Conservation (phyloP, 2,329 filamentous ascomycete genomes). For the Cladophialophora psammophila region DNA sequence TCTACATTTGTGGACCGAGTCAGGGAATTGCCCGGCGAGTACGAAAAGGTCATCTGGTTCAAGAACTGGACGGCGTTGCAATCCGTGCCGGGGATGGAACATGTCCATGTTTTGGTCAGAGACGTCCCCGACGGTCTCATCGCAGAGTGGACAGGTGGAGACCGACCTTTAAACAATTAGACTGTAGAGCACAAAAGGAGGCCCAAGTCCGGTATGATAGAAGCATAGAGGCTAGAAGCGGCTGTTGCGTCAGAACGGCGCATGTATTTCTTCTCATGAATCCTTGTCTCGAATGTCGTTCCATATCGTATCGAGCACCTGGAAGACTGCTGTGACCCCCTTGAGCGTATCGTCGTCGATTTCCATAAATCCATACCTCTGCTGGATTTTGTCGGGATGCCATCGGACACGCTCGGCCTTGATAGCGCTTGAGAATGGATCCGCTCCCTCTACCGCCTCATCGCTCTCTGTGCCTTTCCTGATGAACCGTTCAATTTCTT, state of each 20-base stretch:
- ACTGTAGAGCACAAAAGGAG: not conserved
- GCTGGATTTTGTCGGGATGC: constrained; percentile 98
- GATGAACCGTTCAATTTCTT: constrained; percentile 74
- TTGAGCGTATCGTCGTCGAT: constrained; percentile 77
- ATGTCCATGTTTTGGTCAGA: constrained; percentile 63
- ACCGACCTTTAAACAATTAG: constrained; percentile 30
- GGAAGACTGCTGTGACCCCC: constrained; percentile 87
- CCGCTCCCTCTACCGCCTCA: constrained; percentile 33
- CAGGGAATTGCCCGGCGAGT: constrained; percentile 44
- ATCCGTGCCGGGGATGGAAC: constrained; percentile 65
- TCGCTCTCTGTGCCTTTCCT: constrained; percentile 47
- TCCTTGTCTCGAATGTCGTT: constrained; percentile 47
- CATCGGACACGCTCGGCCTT: constrained; percentile 89
- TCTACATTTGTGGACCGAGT: constrained; percentile 58
- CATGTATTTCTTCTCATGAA: not conserved
- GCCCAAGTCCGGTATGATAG: not conserved
- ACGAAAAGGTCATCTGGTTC: constrained; percentile 66
- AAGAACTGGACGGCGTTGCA: constrained; percentile 70
- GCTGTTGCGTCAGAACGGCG: not conserved
- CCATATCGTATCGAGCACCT: constrained; percentile 86
- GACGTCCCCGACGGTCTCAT: constrained; percentile 56
- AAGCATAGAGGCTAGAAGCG: not conserved
- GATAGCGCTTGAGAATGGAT: constrained; percentile 61
- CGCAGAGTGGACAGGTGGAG: constrained; percentile 54
- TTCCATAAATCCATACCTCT: constrained; percentile 78